Conservation (phyloP, 1,284 basidiomycete genomes). For the Mycena citricolor region DNA sequence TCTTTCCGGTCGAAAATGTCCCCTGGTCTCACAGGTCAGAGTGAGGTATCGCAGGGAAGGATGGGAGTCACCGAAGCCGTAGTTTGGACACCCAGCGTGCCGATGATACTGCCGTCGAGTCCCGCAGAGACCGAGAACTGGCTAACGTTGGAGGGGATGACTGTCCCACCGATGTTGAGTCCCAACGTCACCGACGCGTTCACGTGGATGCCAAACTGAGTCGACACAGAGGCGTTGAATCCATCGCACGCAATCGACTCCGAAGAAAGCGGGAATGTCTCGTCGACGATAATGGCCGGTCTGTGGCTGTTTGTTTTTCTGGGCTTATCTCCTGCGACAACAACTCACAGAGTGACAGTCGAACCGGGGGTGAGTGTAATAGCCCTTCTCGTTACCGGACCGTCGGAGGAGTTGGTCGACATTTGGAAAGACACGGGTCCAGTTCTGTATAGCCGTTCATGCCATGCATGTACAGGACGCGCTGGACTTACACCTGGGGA, state of each 20-base stretch:
- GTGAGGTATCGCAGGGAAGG: neutral
- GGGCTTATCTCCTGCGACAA: no score
- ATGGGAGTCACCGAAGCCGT: constrained; percentile 26
- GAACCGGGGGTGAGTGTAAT: neutral
- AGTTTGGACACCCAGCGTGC: constrained; percentile 34
- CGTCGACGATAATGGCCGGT: constrained; percentile 32
- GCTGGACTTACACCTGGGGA: neutral
- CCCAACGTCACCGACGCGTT: constrained; percentile 39
- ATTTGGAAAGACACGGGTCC: constrained; percentile 10
- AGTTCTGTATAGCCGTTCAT: constrained; percentile 2
- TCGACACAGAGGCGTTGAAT: constrained; percentile 35
- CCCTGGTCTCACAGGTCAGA: constrained; percentile 30
- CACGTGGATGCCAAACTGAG: constrained; percentile 41
- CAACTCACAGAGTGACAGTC: constrained; percentile 6
- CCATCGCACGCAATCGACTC: constrained; percentile 37
- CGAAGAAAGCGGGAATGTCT: constrained; percentile 42
- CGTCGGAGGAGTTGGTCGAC: constrained; percentile 9
- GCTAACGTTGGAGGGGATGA: constrained; percentile 30
- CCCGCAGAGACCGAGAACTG: constrained; percentile 34
- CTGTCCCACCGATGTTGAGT: constrained; percentile 40
- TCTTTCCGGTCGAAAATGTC: constrained; percentile 31
- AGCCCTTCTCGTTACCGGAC: neutral
- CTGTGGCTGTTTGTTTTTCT: constrained; percentile 1
- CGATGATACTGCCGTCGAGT: constrained; percentile 32
- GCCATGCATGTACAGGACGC: neutral